Base-by-base conservation (phyloP, 805 yeast species). In the Lachancea fermentati region DNA sequence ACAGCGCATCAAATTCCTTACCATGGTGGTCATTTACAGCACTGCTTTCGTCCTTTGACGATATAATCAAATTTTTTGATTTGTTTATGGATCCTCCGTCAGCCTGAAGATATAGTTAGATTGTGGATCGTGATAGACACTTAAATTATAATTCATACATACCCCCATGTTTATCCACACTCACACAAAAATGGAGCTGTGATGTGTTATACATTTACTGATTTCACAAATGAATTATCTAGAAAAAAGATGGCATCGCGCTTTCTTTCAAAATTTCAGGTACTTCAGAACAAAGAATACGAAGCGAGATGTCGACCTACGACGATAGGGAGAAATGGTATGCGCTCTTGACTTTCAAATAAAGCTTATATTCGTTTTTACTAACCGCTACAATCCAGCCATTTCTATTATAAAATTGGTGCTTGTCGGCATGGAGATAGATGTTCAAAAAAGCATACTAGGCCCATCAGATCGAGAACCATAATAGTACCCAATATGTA, bases 391-490 rank as follows among this genome's bases (percentile, higher is more conserved):
- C 29, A 28, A 31, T 30, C 33, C 16, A 75, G 81, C 48, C 67
- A 76, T 29, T 88, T 88, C 57, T 87, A 79, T 56, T 69, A 73
- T 46, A 85, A 82, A 57, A 85, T 87, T 22, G 97, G 97, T 0
- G 94, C 96, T 0, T 89, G 97, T 54, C 71, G 96, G 44, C 96
- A 89, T 59, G 96, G 96, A 0, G 88, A 81, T 43, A 81, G 81
- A 51, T 89, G 97, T 54, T 79, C 87, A 6, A 69, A 91, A 52
- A 72, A 72, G 42, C 89, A 88, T 59, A 68, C 73, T 15, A 73
- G 73, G 50, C 96, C 96, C 1, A 60, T 67, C 5, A 60, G 67
- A 30, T 82, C 95, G 1, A 67, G 70, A 40, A 81, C 91, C 0
- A 69, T 88, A 1, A 65, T 84, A 35, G 68, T 83, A 42, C 45